A percentile compares a stretch with the other conserved stretches of the same genome.
Conservation (phyloP, 2,329 filamentous ascomycete species). For the Colletotrichum sp. region DNA sequence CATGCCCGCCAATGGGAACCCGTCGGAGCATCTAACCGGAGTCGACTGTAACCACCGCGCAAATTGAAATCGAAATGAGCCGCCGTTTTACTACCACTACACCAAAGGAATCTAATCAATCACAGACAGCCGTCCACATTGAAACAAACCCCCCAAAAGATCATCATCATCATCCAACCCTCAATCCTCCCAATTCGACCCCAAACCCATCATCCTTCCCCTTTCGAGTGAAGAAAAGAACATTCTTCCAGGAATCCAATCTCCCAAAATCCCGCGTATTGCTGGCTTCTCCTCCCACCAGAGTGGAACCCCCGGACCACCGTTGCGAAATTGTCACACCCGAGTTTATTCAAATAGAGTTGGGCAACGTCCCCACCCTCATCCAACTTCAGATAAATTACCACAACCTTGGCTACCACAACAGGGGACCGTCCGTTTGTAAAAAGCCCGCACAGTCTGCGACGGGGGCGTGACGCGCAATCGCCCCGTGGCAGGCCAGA, state of each 20-base stretch:
- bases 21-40: background rate
- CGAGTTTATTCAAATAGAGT: background rate
- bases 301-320: background rate
- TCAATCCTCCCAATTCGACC: background rate
- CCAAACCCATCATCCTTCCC: background rate
- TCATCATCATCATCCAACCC: background rate
- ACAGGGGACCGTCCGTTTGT: background rate
- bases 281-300: background rate
- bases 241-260: background rate
- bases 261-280: background rate
- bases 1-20: background rate
- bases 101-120: background rate
- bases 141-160: background rate
- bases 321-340: background rate
- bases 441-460: background rate
- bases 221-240: background rate
- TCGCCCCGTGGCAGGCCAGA: background rate
- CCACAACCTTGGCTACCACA: background rate
- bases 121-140: background rate
- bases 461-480: background rate
- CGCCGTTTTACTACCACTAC: background rate
- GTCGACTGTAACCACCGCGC: background rate
- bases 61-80: background rate
- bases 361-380: background rate
- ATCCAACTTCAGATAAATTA: background rate